These are phyloP conservation scores for Podaxis sp. DNA, from an alignment of 768 basidiomycete species.

Conservation along the genomic window DNA sequence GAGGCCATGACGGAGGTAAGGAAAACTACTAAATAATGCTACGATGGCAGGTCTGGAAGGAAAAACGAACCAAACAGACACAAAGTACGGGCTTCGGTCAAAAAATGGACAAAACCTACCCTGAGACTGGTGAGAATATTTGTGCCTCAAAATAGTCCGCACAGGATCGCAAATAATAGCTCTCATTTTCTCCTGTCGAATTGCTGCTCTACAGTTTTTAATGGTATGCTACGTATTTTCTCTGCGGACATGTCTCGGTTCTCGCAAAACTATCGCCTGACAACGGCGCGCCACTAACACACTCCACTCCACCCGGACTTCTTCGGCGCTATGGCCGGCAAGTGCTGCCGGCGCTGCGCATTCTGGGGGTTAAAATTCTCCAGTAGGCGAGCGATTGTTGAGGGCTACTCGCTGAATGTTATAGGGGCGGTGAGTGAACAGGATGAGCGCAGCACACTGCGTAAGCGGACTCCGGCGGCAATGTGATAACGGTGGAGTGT, in stretches of 20 bases:
- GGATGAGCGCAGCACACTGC: not conserved
- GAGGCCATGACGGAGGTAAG: slow-evolving; percentile 40
- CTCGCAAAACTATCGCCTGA: not conserved
- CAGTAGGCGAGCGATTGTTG: too few relatives aligned
- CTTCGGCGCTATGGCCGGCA: not conserved
- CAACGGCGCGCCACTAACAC: not conserved
- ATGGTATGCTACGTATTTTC: not conserved
- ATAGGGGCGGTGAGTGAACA: too few relatives aligned
- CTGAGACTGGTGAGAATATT: slow-evolving; percentile 3
- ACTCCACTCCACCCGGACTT: not conserved
- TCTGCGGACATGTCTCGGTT: not conserved
- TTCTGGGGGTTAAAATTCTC: not conserved
- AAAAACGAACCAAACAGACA: slow-evolving; percentile 38
- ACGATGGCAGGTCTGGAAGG: slow-evolving; percentile 28
- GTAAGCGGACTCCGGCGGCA: not conserved
- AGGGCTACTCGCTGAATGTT: too few relatives aligned
- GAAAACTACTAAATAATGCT: slow-evolving; percentile 23
- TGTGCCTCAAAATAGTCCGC: not conserved
- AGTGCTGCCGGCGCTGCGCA: not conserved
- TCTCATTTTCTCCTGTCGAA: not conserved
- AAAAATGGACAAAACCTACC: not conserved
- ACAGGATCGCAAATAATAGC: not conserved
- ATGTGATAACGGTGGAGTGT: not conserved
- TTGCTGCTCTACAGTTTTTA: slow-evolving; percentile 3
- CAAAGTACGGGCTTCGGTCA: slow-evolving; percentile 22